phyloP scores from a whole-genome alignment of 2,329 filamentous ascomycete species.

The Aspergillus candidus region DNA sequence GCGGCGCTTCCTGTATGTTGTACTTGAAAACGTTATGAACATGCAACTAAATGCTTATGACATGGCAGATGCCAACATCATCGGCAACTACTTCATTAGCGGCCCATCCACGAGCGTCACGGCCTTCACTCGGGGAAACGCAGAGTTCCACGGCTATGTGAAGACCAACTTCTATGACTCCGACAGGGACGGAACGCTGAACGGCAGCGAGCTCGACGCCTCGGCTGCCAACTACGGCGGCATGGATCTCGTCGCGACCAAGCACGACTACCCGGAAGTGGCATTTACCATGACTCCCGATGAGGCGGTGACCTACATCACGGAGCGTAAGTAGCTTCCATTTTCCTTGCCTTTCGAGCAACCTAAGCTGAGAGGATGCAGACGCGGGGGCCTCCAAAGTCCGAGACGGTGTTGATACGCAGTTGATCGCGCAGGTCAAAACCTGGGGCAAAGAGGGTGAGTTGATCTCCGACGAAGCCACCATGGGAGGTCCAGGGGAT shows the following conservation, averaged over 20 bases:
- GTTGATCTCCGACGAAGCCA: constrained; percentile 12
- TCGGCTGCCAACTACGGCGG: constrained; percentile 10
- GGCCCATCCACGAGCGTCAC: constrained; percentile 52
- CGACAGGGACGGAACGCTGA: constrained; percentile 45
- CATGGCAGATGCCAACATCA: constrained; percentile 42
- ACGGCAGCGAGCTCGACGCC: constrained; percentile 31
- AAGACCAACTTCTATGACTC: constrained; percentile 49
- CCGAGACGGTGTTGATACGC: constrained; percentile 9
- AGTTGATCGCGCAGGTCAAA: constrained; percentile 9
- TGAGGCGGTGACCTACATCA: constrained; percentile 9
- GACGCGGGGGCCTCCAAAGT: constrained; percentile 13
- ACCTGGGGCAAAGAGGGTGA: constrained; percentile 9
- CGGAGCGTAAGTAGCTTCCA: constrained; percentile 5
- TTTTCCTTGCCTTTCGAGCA: neutral
- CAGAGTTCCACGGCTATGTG: constrained; percentile 50
- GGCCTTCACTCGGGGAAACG: constrained; percentile 52
- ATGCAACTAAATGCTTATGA: too few species aligned
- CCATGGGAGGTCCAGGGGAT: constrained; percentile 11
- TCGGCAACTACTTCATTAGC: constrained; percentile 54
- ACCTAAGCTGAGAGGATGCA: neutral
- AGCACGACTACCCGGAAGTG: constrained; percentile 12
- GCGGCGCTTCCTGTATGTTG: constrained; percentile 33
- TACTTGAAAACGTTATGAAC: too few species aligned
- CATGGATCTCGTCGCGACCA: constrained; percentile 10
- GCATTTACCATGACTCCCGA: constrained; percentile 4